Percentiles rank a stretch among this genome's conserved stretches.
phyloP scores from a whole-genome alignment of 805 yeast genomes.

The Kodamaea hsintzibuensis region DNA sequence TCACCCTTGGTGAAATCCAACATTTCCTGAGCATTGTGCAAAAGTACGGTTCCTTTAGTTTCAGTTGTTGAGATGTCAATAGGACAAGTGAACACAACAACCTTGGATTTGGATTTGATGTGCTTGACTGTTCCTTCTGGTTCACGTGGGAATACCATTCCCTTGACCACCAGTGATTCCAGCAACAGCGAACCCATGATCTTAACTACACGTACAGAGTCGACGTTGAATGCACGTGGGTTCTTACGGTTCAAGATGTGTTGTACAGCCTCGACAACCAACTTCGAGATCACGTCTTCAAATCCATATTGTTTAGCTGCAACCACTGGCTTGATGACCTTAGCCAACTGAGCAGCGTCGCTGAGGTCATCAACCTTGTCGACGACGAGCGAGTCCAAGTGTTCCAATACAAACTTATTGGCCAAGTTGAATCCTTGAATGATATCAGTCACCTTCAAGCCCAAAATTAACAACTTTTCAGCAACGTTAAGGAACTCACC shows the following conservation, averaged over 20 bases:
- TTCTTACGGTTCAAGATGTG: constrained; percentile 68
- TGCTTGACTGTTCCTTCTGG: constrained; percentile 91
- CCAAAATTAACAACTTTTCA: constrained; percentile 79
- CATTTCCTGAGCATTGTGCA: constrained; percentile 97
- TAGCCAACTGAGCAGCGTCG: constrained; percentile 56
- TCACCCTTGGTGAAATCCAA: constrained; percentile 94
- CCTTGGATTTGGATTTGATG: constrained; percentile 63
- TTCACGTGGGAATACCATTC: constrained; percentile 97
- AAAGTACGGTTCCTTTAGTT: constrained; percentile 94
- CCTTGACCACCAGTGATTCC: constrained; percentile 80
- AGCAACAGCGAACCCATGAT: constrained; percentile 87
- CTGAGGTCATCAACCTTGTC: constrained; percentile 60
- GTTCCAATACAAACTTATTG: constrained; percentile 67
- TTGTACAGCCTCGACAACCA: constrained; percentile 84
- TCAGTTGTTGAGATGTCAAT: constrained; percentile 95
- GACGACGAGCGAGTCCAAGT: constrained; percentile 64
- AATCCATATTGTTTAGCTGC: constrained; percentile 92
- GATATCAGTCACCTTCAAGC: constrained; percentile 89
- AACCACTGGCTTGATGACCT: constrained; percentile 82
- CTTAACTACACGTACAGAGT: constrained; percentile 91
- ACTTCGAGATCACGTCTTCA: constrained; percentile 72
- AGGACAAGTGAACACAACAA: constrained; percentile 91
- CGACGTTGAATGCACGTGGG: constrained; percentile 78
- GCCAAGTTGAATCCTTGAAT: constrained; percentile 92
- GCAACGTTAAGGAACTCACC: constrained; percentile 89